Percentiles rank a stretch among this genome's conserved stretches.
Conservation (phyloP, 805 yeast genomes). For the Kazachstania martiniae region DNA sequence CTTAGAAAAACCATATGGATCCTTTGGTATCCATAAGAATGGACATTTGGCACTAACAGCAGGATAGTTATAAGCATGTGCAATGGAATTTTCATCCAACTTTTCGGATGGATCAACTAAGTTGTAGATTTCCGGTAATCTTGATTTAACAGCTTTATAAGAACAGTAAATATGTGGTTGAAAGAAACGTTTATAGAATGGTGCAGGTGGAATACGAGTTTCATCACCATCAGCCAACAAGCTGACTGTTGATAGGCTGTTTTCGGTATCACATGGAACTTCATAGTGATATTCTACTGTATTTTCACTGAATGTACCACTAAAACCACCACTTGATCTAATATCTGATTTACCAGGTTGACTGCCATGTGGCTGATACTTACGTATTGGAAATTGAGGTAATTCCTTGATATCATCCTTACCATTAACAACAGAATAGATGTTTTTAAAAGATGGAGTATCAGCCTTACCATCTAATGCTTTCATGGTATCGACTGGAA, state of each 20-base stretch:
- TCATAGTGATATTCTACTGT: slow-evolving; percentile 14
- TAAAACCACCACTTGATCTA: slow-evolving; percentile 1
- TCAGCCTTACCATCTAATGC: slow-evolving; percentile 60
- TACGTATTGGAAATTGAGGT: slow-evolving; percentile 23
- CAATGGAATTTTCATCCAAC: slow-evolving; percentile 28
- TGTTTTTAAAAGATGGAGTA: slow-evolving; percentile 41
- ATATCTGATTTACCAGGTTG: slow-evolving; percentile 1
- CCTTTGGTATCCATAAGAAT: slow-evolving; percentile 85
- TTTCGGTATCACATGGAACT: slow-evolving; percentile 9
- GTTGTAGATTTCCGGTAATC: slow-evolving; percentile 50
- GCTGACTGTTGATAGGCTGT: slow-evolving; percentile 34
- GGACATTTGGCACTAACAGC: slow-evolving; percentile 61
- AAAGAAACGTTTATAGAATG: slow-evolving; percentile 39
- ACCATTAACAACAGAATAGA: slow-evolving; percentile 18
- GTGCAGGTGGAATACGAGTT: slow-evolving; percentile 26
- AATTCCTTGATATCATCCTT: slow-evolving; percentile 17
- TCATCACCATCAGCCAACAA: slow-evolving; percentile 55
- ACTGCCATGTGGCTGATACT: slow-evolving; percentile 14
- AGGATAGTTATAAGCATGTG: slow-evolving; percentile 69
- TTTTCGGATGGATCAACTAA: slow-evolving; percentile 36
- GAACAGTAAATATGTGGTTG: slow-evolving; percentile 45
- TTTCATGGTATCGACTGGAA: slow-evolving; percentile 66
- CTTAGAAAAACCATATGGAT: slow-evolving; percentile 71
- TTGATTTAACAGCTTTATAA: slow-evolving; percentile 36
- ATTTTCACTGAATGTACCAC: slow-evolving; percentile 10